phyloP scores from a whole-genome alignment of 495 filamentous ascomycete species.

The Jackrogersella multiformis region DNA sequence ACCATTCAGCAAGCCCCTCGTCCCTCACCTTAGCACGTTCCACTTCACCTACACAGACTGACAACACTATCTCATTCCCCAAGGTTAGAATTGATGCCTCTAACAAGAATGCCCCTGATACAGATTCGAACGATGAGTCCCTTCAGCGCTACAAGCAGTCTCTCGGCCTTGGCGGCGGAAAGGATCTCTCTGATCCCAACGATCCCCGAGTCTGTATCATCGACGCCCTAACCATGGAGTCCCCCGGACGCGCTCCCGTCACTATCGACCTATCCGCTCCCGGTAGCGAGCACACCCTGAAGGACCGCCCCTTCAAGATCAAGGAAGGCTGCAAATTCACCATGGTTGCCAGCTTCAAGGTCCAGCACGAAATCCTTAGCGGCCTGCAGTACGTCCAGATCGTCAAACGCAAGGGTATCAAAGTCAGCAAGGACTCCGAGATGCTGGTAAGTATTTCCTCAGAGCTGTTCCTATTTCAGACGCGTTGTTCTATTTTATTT shows the following conservation, averaged over 20 bases:
- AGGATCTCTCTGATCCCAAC: slow-evolving; percentile 72
- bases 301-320: slow-evolving; percentile 91
- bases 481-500: not conserved
- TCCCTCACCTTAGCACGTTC: not conserved
- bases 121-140: slow-evolving; percentile 83
- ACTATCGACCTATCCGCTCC: slow-evolving; percentile 78
- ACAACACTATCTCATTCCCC: slow-evolving; percentile 5
- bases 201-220: slow-evolving; percentile 90
- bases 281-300: slow-evolving; percentile 74
- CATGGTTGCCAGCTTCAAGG: slow-evolving; percentile 92
- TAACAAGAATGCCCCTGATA: slow-evolving; percentile 35
- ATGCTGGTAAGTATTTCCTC: slow-evolving; percentile 79
- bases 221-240: slow-evolving; percentile 83
- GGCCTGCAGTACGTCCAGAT: slow-evolving; percentile 95
- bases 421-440: slow-evolving; percentile 88
- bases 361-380: slow-evolving; percentile 93
- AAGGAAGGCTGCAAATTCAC: slow-evolving; percentile 93
- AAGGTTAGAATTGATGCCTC: slow-evolving; percentile 13
- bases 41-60: slow-evolving; percentile 1
- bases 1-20: slow-evolving; percentile 2
- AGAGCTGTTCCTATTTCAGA: not conserved
- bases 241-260: slow-evolving; percentile 80
- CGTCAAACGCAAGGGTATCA: slow-evolving; percentile 85
- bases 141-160: slow-evolving; percentile 97
- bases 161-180: slow-evolving; percentile 77